phyloP scores from a whole-genome alignment of 179 eudicot species.

The Silene noctiflora region DNA sequence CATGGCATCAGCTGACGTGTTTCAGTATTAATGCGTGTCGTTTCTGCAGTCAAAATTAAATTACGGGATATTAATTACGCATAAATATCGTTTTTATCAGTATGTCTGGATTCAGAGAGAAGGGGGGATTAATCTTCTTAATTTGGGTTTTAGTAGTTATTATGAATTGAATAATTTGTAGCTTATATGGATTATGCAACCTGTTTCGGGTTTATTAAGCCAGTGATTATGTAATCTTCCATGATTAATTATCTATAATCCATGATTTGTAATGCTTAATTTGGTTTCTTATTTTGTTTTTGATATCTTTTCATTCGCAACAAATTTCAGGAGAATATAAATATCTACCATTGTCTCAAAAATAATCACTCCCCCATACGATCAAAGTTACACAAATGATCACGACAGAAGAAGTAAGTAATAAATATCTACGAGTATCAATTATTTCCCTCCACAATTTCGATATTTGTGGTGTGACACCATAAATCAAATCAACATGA shows the following conservation, averaged over 20 bases:
- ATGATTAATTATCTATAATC: not conserved
- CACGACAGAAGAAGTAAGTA: no score
- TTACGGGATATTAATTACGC: no score
- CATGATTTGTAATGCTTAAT: not conserved
- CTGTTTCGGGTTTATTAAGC: no score
- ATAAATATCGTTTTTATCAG: no score
- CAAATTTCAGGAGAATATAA: constrained; percentile 17
- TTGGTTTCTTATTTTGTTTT: constrained; percentile 9
- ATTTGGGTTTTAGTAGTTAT: not conserved
- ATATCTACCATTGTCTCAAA: not conserved
- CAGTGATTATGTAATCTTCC: constrained; percentile 14
- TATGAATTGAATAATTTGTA: not conserved
- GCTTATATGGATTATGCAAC: not conserved
- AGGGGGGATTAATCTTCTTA: not conserved
- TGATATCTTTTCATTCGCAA: not conserved
- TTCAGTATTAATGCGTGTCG: constrained; percentile 32
- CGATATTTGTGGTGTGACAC: not conserved
- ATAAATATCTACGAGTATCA: no score
- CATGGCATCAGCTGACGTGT: constrained; percentile 58
- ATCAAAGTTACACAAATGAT: no score
- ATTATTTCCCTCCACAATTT: no score
- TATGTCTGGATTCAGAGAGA: no score
- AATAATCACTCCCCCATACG: not conserved
- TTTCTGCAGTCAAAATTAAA: no score
- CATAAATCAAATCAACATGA: not conserved